These are phyloP conservation scores for Ustilaginoidea virens DNA, from an alignment of 2,329 filamentous ascomycete genomes.

Conservation along the genomic window DNA sequence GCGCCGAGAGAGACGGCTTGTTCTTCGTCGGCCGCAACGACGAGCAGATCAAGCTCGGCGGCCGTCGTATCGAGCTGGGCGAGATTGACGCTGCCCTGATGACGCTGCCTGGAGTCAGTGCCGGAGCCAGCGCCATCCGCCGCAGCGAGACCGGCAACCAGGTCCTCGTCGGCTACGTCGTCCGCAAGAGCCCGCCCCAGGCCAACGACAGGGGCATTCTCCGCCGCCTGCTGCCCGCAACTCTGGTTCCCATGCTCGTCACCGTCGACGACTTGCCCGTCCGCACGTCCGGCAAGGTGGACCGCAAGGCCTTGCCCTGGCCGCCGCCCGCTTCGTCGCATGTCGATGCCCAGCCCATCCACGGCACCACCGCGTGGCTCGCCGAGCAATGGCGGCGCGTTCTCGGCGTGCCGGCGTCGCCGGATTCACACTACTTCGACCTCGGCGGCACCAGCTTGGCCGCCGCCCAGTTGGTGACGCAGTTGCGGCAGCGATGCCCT, in stretches of 20 bases:
- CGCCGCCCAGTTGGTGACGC: constrained; percentile 10
- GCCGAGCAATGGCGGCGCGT: constrained; percentile 9
- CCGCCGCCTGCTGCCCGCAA: constrained; percentile 6
- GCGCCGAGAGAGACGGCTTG: constrained; percentile 9
- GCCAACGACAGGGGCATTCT: constrained; percentile 4
- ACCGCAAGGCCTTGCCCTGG: constrained; percentile 9
- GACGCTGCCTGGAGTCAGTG: constrained; percentile 8
- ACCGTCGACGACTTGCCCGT: constrained; percentile 8
- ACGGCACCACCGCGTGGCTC: constrained; percentile 8
- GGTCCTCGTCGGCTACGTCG: constrained; percentile 10
- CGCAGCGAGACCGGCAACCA: constrained; percentile 9
- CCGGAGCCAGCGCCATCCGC: constrained; percentile 7
- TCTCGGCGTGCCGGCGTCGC: constrained; percentile 6
- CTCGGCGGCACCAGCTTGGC: constrained; percentile 10
- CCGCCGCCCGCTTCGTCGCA: constrained; percentile 5
- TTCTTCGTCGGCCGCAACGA: constrained; percentile 13
- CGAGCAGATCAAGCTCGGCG: constrained; percentile 14
- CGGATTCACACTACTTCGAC: constrained; percentile 8
- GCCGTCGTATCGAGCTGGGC: constrained; percentile 13
- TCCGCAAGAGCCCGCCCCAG: constrained; percentile 1
- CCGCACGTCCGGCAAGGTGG: constrained; percentile 10
- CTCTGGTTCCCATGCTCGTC: constrained; percentile 9
- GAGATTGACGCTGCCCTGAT: constrained; percentile 12
- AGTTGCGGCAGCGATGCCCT: constrained; percentile 7
- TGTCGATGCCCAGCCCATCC: constrained; percentile 3